A percentile compares a stretch with the other conserved stretches of the same genome.
Conservation (phyloP, 2,329 filamentous ascomycete genomes). For the Cercospora zeina region DNA sequence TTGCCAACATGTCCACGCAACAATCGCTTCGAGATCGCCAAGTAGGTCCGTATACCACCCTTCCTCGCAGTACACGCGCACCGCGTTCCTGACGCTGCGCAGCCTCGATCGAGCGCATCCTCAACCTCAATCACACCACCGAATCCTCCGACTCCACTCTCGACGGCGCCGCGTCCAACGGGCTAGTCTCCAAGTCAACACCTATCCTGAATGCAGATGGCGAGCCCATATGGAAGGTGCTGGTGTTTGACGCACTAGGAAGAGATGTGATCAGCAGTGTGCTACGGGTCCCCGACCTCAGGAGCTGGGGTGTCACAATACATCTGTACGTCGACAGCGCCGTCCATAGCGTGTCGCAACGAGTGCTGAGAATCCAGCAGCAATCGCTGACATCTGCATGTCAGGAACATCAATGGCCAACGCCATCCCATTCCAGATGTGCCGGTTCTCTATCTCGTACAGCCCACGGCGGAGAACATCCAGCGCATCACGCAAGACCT, state of each 20-base stretch:
- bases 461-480: slow-evolving; percentile 79
- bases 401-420: slow-evolving; percentile 72
- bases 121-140: slow-evolving; percentile 82
- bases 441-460: slow-evolving; percentile 92
- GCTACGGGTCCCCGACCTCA: slow-evolving; percentile 85
- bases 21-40: slow-evolving; percentile 69
- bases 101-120: slow-evolving; percentile 92
- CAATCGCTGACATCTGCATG: slow-evolving; percentile 36
- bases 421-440: slow-evolving; percentile 94
- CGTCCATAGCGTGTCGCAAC: slow-evolving; percentile 16
- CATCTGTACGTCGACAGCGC: slow-evolving; percentile 66
- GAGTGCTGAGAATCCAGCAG: slow-evolving; percentile 37
- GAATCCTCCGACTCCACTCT: slow-evolving; percentile 60
- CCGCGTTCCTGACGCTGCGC: slow-evolving; percentile 17
- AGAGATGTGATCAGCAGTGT: slow-evolving; percentile 97
- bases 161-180: slow-evolving; percentile 62
- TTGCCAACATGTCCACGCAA: slow-evolving; percentile 55
- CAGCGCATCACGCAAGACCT: slow-evolving; percentile 82
- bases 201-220: slow-evolving; percentile 82
- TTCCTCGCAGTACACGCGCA: slow-evolving; percentile 21
- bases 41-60: slow-evolving; percentile 58
- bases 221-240: slow-evolving; percentile 94
- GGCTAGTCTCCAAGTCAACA: slow-evolving; percentile 66
- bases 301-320: slow-evolving; percentile 93
- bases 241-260: slow-evolving; percentile 90